Conservation (phyloP, 345 rosid genomes). For the Erysimum cheiranthoides region DNA sequence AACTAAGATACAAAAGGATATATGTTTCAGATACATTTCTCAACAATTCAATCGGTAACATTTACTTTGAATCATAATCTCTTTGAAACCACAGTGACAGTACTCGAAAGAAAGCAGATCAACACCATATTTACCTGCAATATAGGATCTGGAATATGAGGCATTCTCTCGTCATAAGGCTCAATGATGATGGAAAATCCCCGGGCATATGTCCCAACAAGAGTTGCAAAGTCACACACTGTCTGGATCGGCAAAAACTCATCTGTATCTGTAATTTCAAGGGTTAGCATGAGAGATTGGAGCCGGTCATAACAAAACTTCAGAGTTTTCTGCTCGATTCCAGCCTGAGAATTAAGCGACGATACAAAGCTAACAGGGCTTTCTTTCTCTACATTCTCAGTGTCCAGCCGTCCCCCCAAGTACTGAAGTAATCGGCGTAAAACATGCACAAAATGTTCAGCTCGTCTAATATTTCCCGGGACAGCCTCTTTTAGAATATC, state of each 20-base stretch:
- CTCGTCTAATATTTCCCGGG: conserved; percentile 96
- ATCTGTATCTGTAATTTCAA: conserved; percentile 95
- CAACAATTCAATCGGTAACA: not conserved
- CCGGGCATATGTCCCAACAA: conserved; percentile 86
- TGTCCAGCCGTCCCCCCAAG: conserved; percentile 72
- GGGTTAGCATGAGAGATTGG: conserved; percentile 91
- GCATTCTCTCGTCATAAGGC: conserved; percentile 99
- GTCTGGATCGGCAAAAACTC: conserved; percentile 95
- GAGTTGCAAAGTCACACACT: conserved; percentile 96
- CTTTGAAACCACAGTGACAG: conserved; percentile 3
- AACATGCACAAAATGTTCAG: conserved; percentile 94
- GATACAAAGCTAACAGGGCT: conserved; percentile 86
- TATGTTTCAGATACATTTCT: conserved; percentile 36
- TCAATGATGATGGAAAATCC: conserved; percentile 96
- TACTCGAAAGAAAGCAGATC: conserved; percentile 9
- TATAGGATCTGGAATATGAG: conserved; percentile 95
- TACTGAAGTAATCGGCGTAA: conserved; percentile 90
- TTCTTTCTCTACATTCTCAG: conserved; percentile 93
- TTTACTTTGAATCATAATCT: not conserved
- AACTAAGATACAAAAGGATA: conserved; percentile 57
- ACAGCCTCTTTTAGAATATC: conserved; percentile 96
- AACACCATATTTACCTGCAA: conserved; percentile 67
- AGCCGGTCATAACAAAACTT: conserved; percentile 97
- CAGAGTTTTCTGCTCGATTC: conserved; percentile 89
- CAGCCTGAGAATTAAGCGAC: conserved; percentile 76